Conservation (phyloP, 164 flowering plant species). For the Vitis rupestris region DNA sequence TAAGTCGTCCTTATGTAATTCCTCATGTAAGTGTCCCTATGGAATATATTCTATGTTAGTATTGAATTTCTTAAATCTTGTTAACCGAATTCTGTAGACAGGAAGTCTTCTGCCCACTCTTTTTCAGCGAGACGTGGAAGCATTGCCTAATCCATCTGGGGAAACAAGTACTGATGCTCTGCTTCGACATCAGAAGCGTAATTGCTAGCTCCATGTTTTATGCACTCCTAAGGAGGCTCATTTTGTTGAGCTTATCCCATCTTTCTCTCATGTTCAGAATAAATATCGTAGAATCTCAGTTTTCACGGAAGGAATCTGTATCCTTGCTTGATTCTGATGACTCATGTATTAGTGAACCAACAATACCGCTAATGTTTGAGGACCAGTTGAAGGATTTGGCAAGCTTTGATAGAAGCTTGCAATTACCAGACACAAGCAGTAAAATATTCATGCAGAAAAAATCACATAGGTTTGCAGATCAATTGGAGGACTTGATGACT, state of each 20-base stretch:
- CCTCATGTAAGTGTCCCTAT: slow-evolving; percentile 46
- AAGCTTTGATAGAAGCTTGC: slow-evolving; percentile 35
- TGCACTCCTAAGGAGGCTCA: slow-evolving; percentile 26
- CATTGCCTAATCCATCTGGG: slow-evolving; percentile 67
- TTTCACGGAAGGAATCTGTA: slow-evolving; percentile 11
- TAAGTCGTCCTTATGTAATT: slow-evolving; percentile 41
- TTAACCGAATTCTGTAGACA: slow-evolving; percentile 55
- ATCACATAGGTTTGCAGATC: slow-evolving; percentile 21
- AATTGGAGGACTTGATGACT: slow-evolving; percentile 44
- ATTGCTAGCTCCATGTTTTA: slow-evolving; percentile 51
- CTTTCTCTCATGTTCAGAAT: slow-evolving; percentile 49
- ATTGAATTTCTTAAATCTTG: slow-evolving; percentile 10
- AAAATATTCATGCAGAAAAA: no score
- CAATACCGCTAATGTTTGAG: slow-evolving; percentile 20
- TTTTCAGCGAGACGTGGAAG: slow-evolving; percentile 64
- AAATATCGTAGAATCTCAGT: slow-evolving; percentile 17
- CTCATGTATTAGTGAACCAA: slow-evolving; percentile 9
- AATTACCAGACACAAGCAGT: background rate
- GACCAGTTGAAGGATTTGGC: slow-evolving; percentile 55
- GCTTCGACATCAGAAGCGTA: slow-evolving; percentile 79
- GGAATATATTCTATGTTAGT: background rate
- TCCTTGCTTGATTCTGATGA: slow-evolving; percentile 47
- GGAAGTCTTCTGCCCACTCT: slow-evolving; percentile 31
- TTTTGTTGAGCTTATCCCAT: slow-evolving; percentile 42
- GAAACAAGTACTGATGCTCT: slow-evolving; percentile 54